Base-by-base conservation (phyloP, 2,329 filamentous ascomycete genomes). In the Aschersonia sp. region DNA sequence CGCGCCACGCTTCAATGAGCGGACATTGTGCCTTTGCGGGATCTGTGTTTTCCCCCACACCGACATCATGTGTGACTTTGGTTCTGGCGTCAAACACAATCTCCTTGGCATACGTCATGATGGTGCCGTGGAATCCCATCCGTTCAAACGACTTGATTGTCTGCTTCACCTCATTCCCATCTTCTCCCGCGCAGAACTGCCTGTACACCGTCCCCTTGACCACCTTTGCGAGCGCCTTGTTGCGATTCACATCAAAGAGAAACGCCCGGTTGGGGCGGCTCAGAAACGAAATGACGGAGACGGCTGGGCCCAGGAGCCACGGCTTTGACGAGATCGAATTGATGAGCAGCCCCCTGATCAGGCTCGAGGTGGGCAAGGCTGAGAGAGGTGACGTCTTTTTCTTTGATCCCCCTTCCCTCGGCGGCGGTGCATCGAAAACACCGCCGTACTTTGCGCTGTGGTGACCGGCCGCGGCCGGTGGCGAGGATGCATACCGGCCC, bases 351-450 rank as follows among this genome's bases (percentile, higher is more conserved):
- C 67, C 70, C 47, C 67, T 56, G 5, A 68, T 58, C 5, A 70
- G 58, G 14, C 62, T 57, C 7, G 55, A 48, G 1, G 59, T 61
- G 0, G 67, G 60, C 5, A 70, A 54, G 29, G 51, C 53, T 32
- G 58, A 54, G 0, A 62, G 48, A 4, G 60, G 59, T 2, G 49
- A 43, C 35, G 35, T 37, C 8, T 37, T 37, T 8, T 12, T 12
- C 8, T 37, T 37, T 8, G 12, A 9, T 37, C 35, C 87, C 95
- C 95, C 85, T 95, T 22, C 22, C 22, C 22, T 22, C 22, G 22
- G 22, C 22, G 22, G 22, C 22, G 22, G 22, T 22, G 35, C 35
- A 37, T 37, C 35, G 35, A 9, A 12, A 12, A 37, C 35, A 5
- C 4, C 12, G 12, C 35, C 35, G 35, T 37, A 12, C 35, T 37